These are phyloP conservation scores for Scutellaria barbata DNA, from an alignment of 257 asterid genomes.

Conservation along the genomic window DNA sequence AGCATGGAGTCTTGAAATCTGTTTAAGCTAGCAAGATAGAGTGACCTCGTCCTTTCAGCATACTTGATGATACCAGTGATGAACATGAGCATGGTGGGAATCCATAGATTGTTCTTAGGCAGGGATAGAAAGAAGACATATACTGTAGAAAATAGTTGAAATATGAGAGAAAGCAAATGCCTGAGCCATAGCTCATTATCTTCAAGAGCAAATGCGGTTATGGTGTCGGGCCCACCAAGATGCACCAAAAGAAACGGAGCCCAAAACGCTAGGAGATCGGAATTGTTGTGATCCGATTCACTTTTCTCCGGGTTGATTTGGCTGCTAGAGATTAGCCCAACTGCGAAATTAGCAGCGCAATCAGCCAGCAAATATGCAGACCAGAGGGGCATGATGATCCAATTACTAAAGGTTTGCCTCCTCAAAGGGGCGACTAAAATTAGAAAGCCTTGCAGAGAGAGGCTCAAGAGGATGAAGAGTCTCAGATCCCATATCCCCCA, in stretches of 20 bases:
- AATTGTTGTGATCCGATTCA: background rate
- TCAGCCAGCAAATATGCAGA: slow-evolving; percentile 58
- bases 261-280: slow-evolving; percentile 53
- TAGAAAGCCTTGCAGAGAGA: slow-evolving; percentile 46
- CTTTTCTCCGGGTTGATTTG: slow-evolving; percentile 24
- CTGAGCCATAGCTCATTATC: slow-evolving; percentile 60
- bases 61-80: slow-evolving; percentile 52
- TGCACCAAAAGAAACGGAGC: slow-evolving; percentile 59
- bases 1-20: slow-evolving; percentile 51
- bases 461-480: slow-evolving; percentile 48
- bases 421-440: slow-evolving; percentile 45
- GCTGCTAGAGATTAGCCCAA: slow-evolving; percentile 56
- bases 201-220: slow-evolving; percentile 57
- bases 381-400: slow-evolving; percentile 48
- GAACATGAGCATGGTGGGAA: slow-evolving; percentile 50
- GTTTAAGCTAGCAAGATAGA: slow-evolving; percentile 48
- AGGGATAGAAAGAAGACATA: slow-evolving; percentile 49
- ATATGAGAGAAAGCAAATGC: slow-evolving; percentile 45
- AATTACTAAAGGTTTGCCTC: slow-evolving; percentile 33
- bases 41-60: slow-evolving; percentile 46
- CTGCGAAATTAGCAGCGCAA: slow-evolving; percentile 53
- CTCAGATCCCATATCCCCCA: slow-evolving; percentile 55
- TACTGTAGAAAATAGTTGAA: slow-evolving; percentile 40
- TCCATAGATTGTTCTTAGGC: slow-evolving; percentile 41
- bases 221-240: slow-evolving; percentile 64